Percentiles rank a stretch among this genome's conserved stretches.
These are phyloP conservation scores for Nepenthes alata DNA, from an alignment of 179 eudicot genomes.

Conservation along the genomic window DNA sequence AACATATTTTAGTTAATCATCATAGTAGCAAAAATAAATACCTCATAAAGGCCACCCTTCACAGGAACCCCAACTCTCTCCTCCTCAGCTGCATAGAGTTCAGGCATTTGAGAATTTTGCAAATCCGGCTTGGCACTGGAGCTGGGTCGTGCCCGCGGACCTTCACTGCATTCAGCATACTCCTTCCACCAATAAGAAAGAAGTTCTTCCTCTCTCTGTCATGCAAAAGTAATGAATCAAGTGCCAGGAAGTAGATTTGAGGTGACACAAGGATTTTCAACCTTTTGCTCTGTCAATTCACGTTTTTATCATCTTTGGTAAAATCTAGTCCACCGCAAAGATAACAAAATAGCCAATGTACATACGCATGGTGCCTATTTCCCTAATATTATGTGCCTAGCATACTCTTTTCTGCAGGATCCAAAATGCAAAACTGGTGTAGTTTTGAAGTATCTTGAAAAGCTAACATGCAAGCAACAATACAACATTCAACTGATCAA, in stretches of 20 bases:
- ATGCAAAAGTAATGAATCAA: constrained; percentile 1
- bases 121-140: constrained; percentile 21
- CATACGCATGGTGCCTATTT: neutral
- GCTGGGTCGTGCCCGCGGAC: constrained; percentile 50
- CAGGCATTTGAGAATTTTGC: constrained; percentile 14
- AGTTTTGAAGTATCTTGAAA: neutral
- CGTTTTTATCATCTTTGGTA: too few relatives aligned
- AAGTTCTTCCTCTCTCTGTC: constrained; percentile 82
- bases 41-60: constrained; percentile 98
- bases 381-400: too few relatives aligned
- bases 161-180: constrained; percentile 97
- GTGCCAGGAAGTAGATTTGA: too few relatives aligned
- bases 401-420: too few relatives aligned
- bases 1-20: neutral
- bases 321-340: too few relatives aligned
- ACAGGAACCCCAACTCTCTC: constrained; percentile 99
- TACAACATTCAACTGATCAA: neutral
- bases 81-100: constrained; percentile 45
- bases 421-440: too few relatives aligned
- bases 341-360: neutral
- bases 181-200: constrained; percentile 95
- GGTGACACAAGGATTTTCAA: too few relatives aligned
- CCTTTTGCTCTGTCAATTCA: too few relatives aligned
- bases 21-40: constrained; percentile 9
- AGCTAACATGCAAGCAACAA: neutral